These are phyloP conservation scores for Pyrenophora graminea DNA, from an alignment of 2,329 filamentous ascomycete genomes.

Conservation along the genomic window DNA sequence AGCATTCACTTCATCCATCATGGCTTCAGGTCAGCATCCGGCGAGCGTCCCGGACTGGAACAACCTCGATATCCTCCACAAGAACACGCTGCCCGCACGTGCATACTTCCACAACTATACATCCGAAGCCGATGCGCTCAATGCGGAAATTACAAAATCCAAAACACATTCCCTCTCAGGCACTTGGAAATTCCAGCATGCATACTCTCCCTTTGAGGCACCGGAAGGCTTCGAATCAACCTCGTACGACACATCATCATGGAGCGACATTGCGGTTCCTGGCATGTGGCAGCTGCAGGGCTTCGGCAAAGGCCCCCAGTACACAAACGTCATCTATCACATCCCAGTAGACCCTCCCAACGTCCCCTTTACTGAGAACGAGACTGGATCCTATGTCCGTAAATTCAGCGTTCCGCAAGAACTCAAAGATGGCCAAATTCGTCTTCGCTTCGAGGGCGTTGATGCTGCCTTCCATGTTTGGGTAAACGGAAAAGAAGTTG, in stretches of 20 bases:
- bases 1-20: conserved; percentile 13
- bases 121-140: conserved; percentile 55
- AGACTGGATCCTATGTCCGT: conserved; percentile 66
- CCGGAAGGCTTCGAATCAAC: conserved; percentile 40
- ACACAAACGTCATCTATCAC: conserved; percentile 70
- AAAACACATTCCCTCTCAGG: conserved; percentile 41
- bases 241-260: conserved; percentile 47
- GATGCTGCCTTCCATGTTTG: conserved; percentile 73
- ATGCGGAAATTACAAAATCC: conserved; percentile 42
- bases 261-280: conserved; percentile 63
- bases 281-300: conserved; percentile 74
- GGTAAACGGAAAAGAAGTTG: conserved; percentile 66
- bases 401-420: conserved; percentile 58
- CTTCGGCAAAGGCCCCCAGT: conserved; percentile 65
- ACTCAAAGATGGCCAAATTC: conserved; percentile 60
- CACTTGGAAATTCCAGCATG: conserved; percentile 48
- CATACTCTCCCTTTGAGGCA: conserved; percentile 43
- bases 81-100: conserved; percentile 62
- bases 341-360: conserved; percentile 68
- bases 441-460: conserved; percentile 72
- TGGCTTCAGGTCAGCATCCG: conserved; percentile 30
- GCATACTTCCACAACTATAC: conserved; percentile 61
- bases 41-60: conserved; percentile 60
- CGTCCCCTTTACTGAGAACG: conserved; percentile 64
- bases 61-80: conserved; percentile 64